These are phyloP conservation scores for Globisporangium takayamanum DNA, from an alignment of 352 stramenopile genomes.

Conservation along the genomic window DNA sequence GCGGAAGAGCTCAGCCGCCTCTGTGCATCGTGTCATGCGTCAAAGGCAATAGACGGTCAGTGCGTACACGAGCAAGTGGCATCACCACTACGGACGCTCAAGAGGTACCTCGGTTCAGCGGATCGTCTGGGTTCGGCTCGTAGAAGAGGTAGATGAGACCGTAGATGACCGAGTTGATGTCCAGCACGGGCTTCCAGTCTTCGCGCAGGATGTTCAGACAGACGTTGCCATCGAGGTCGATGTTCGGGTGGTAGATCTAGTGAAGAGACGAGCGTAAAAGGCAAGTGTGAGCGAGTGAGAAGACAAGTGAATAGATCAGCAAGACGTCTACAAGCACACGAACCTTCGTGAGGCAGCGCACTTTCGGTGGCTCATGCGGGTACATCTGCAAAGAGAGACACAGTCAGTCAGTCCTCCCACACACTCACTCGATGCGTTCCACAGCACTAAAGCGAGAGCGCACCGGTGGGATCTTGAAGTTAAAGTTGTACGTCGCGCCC, in stretches of 20 bases:
- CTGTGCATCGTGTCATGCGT: constrained; percentile 27
- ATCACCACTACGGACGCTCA: too few relatives aligned
- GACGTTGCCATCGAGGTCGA: constrained; percentile 98
- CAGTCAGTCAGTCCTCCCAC: not conserved
- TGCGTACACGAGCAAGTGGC: not conserved
- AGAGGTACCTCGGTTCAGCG: constrained; percentile 90
- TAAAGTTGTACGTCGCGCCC: constrained; percentile 95
- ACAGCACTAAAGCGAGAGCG: constrained; percentile 1
- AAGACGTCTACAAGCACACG: not conserved
- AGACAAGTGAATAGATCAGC: not conserved
- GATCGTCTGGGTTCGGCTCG: constrained; percentile 98
- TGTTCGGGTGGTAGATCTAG: constrained; percentile 98
- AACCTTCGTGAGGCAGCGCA: constrained; percentile 94
- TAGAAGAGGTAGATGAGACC: constrained; percentile 99
- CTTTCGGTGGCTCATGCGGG: constrained; percentile 97
- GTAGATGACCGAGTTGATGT: constrained; percentile 99
- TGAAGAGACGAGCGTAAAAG: too few relatives aligned
- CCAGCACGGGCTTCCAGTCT: constrained; percentile 98
- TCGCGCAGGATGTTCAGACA: constrained; percentile 97
- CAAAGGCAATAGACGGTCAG: not conserved
- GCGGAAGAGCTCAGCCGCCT: constrained; percentile 95
- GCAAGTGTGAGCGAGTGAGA: not conserved
- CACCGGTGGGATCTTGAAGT: constrained; percentile 95
- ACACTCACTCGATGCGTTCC: not conserved
- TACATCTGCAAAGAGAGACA: constrained; percentile 57